Evolutionary conservation across 2,329 filamentous ascomycete species (phyloP).

Genomic region (Thelonectria rubi): DNA sequence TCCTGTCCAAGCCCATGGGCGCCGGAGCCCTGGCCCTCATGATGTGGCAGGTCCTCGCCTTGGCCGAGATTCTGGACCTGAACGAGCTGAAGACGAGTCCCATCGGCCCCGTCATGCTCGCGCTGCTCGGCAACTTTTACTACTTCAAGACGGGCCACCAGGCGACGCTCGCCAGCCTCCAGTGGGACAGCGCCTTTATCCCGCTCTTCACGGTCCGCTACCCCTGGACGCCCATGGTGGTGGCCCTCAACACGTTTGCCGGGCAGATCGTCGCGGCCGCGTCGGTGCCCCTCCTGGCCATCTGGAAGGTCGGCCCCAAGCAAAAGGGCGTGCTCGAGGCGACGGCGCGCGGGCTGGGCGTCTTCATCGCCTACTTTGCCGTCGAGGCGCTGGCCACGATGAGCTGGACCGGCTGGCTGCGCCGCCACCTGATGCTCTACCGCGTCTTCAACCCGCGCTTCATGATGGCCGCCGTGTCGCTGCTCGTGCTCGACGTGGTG

Average conservation of each 20-base stretch:
- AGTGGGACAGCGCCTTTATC: slow-evolving; percentile 97
- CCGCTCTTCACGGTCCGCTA: slow-evolving; percentile 84
- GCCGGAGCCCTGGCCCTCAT: slow-evolving; percentile 83
- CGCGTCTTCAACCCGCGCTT: slow-evolving; percentile 92
- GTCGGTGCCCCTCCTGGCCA: slow-evolving; percentile 79
- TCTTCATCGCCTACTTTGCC: slow-evolving; percentile 83
- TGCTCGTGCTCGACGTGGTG: slow-evolving; percentile 82
- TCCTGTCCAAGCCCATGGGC: slow-evolving; percentile 95
- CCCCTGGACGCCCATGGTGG: slow-evolving; percentile 85
- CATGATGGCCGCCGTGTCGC: slow-evolving; percentile 78
- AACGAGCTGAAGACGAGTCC: slow-evolving; percentile 70
- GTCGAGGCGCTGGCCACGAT: slow-evolving; percentile 87
- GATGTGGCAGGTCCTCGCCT: slow-evolving; percentile 87
- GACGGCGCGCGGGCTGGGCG: slow-evolving; percentile 74
- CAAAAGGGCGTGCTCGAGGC: slow-evolving; percentile 74
- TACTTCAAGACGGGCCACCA: slow-evolving; percentile 99
- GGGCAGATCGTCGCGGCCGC: slow-evolving; percentile 85
- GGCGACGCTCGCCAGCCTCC: slow-evolving; percentile 84
- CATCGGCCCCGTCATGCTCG: slow-evolving; percentile 85
- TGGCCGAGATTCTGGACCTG: slow-evolving; percentile 71
- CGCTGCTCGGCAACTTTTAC: slow-evolving; percentile 89
- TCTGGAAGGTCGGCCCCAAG: slow-evolving; percentile 90
- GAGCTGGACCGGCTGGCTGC: slow-evolving; percentile 86
- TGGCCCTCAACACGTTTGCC: slow-evolving; percentile 87
- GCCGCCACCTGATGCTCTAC: slow-evolving; percentile 95